Conservation (phyloP, 495 filamentous ascomycete genomes). For the Thermochaetoides thermophila region DNA sequence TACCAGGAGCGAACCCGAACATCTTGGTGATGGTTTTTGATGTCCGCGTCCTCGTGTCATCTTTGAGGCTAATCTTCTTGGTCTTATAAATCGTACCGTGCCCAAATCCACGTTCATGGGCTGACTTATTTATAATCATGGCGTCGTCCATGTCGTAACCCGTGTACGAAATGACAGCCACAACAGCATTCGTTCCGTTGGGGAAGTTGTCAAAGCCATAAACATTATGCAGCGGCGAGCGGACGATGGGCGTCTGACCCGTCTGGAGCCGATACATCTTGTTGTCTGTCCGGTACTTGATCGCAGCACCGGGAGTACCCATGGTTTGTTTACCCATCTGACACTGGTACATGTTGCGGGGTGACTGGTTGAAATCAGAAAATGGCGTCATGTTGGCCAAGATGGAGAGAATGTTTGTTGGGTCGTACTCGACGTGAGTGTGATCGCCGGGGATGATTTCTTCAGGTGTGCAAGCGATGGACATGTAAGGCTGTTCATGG, state of each 20-base stretch:
- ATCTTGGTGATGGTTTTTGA: conserved; percentile 48
- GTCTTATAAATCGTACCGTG: conserved; percentile 97
- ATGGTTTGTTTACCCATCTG: conserved; percentile 99
- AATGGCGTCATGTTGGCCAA: conserved; percentile 98
- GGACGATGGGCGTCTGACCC: conserved; percentile 88
- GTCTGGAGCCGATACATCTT: conserved; percentile 91
- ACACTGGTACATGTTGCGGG: conserved; percentile 98
- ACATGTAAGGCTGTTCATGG: conserved; percentile 96
- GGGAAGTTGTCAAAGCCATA: conserved; percentile 98
- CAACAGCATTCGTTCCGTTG: conserved; percentile 91
- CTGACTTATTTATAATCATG: conserved; percentile 98
- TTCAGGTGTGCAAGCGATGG: conserved; percentile 71
- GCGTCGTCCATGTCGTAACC: conserved; percentile 99
- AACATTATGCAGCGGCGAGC: conserved; percentile 81
- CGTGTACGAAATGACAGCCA: conserved; percentile 96
- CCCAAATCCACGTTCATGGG: conserved; percentile 93
- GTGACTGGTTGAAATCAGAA: conserved; percentile 97
- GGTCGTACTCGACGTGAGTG: conserved; percentile 87
- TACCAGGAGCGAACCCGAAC: conserved; percentile 72
- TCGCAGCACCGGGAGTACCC: conserved; percentile 84
- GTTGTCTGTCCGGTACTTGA: conserved; percentile 86
- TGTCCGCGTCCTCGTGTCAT: conserved; percentile 44
- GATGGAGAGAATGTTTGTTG: conserved; percentile 94
- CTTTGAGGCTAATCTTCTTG: conserved; percentile 69
- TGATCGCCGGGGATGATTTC: conserved; percentile 78